phyloP scores from a whole-genome alignment of 139 green algal genomes.

The Chlamydomonas schloesseri region DNA sequence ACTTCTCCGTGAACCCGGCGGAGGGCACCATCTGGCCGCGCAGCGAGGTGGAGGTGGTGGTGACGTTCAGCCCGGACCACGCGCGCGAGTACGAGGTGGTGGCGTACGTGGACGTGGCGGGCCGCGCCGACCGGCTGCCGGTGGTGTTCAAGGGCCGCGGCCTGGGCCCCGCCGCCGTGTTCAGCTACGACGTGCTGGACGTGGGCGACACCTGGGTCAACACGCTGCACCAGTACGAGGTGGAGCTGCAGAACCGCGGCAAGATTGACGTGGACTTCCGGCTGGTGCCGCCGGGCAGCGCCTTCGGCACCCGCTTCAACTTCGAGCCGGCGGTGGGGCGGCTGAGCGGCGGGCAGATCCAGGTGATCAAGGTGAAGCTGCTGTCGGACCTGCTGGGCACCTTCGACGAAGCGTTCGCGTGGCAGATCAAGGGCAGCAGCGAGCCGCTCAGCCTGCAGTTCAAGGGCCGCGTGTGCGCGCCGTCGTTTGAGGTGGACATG shows the following conservation, averaged over 20 bases:
- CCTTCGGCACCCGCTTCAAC: slow-evolving; percentile 77
- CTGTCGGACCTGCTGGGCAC: slow-evolving; percentile 74
- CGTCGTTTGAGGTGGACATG: slow-evolving; percentile 73
- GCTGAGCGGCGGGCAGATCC: slow-evolving; percentile 61
- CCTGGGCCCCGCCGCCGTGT: slow-evolving; percentile 73
- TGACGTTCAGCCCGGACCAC: slow-evolving; percentile 77
- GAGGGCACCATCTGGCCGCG: slow-evolving; percentile 72
- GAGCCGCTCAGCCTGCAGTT: slow-evolving; percentile 76
- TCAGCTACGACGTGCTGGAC: slow-evolving; percentile 85
- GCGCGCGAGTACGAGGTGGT: slow-evolving; percentile 64
- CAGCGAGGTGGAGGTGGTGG: slow-evolving; percentile 76
- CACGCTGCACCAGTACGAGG: slow-evolving; percentile 73
- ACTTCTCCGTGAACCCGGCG: slow-evolving; percentile 64
- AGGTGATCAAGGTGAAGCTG: slow-evolving; percentile 72
- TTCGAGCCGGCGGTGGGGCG: slow-evolving; percentile 78
- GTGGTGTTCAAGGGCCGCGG: slow-evolving; percentile 68
- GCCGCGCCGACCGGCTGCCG: slow-evolving; percentile 65
- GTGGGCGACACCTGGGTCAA: slow-evolving; percentile 86
- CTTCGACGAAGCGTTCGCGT: slow-evolving; percentile 81
- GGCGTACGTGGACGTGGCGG: slow-evolving; percentile 75
- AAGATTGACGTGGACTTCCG: slow-evolving; percentile 71
- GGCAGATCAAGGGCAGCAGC: slow-evolving; percentile 67
- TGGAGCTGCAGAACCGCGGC: slow-evolving; percentile 80
- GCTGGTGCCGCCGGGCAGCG: slow-evolving; percentile 56
- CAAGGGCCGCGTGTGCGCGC: slow-evolving; percentile 76